Evolutionary conservation across 768 basidiomycete genomes (phyloP), one percentile per base, ranked within the genome.

Genomic region (Gelatoporia subvermispora): DNA sequence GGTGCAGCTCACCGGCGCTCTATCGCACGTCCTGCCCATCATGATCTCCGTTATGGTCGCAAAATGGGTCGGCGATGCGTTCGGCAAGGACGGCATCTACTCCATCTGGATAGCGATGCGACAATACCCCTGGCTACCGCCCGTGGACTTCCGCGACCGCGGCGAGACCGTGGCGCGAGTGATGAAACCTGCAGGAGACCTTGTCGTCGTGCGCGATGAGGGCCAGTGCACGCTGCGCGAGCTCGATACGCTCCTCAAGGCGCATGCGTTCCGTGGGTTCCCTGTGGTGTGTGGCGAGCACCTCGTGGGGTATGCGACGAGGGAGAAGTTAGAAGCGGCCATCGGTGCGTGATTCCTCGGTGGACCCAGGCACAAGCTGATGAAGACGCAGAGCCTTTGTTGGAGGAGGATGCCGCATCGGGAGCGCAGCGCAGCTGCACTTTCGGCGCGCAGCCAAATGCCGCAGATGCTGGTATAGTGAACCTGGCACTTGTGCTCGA

Each of bases 11-110:
- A 88, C 85, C 18, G 85, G 85, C 13, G 85, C 85, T 3, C 68
- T 88, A 22, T 87, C 85, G 13, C 85, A 88, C 66, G 85, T 88
- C n/a, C 70, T 88, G 25, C 85, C 85, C 15, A 86, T 88, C 61
- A 87, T 88, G 85, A 80, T 88, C 40, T 81, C 79, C 47, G 84
- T 88, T 44, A 85, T 86, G 81, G 77, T 79, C 17, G 72, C 84
- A 8, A 88, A 88, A 68, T 87, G 81, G 81, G 81, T 87, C 9
- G 85, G 79, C 7, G 85, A 88, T 58, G 84, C 82, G 11, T 71
- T 84, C 47, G 80, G 78, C 3, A 77, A 75, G 51, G 82, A 84
- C 52, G 84, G 84, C 15, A 85, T 85, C 40, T 88, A 86, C 58
- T 65, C 80, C 23, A 77, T 76, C 16, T 86, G 85, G 85, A 86